These are phyloP conservation scores for Rhynchosporium graminicola DNA, from an alignment of 2,329 filamentous ascomycete genomes.

Conservation along the genomic window DNA sequence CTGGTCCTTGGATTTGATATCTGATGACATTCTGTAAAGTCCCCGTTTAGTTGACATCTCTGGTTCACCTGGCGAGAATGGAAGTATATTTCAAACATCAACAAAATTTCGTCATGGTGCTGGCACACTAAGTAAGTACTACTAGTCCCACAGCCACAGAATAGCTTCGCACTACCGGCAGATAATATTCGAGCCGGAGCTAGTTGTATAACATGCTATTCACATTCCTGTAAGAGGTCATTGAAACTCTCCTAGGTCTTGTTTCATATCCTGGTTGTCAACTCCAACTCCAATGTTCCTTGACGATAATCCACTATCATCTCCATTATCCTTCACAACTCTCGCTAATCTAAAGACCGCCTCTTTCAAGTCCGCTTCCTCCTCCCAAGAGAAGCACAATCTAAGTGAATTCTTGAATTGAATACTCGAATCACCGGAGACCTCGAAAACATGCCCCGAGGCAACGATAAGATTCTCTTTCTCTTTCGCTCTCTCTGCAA, in stretches of 20 bases:
- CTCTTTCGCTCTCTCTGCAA: slow-evolving; percentile 58
- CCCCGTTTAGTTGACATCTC: neutral
- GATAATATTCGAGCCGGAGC: neutral
- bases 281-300: neutral
- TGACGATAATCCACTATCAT: slow-evolving; percentile 4
- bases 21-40: neutral
- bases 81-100: neutral
- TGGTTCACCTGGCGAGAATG: neutral
- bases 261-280: slow-evolving; percentile 16
- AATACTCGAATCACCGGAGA: slow-evolving; percentile 56
- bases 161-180: neutral
- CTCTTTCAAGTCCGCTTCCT: slow-evolving; percentile 64
- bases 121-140: neutral
- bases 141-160: neutral
- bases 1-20: slow-evolving; percentile 4
- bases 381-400: slow-evolving; percentile 73
- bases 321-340: slow-evolving; percentile 43
- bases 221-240: slow-evolving; percentile 9
- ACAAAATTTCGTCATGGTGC: neutral
- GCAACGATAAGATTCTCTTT: slow-evolving; percentile 70
- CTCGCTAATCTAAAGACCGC: slow-evolving; percentile 64
- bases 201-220: neutral
- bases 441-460: slow-evolving; percentile 69
- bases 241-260: slow-evolving; percentile 31
- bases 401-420: slow-evolving; percentile 62